Evolutionary conservation across 2,329 filamentous ascomycete species (phyloP).

Genomic region (Domatiomyces globalis): DNA sequence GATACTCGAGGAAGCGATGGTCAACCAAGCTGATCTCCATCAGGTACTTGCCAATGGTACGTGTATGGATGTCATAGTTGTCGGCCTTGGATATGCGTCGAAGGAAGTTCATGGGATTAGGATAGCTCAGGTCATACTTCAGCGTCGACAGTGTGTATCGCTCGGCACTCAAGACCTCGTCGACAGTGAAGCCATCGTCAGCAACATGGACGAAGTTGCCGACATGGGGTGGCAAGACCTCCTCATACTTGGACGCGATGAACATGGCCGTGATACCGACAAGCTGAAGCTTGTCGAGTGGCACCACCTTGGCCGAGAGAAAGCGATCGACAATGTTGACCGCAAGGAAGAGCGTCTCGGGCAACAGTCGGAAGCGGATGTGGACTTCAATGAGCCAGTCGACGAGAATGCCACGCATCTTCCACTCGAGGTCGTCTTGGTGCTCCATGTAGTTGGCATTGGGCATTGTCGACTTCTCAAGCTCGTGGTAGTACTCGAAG

Average conservation of each 20-base stretch:
- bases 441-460: constrained; percentile 92
- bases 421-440: constrained; percentile 93
- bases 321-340: constrained; percentile 99
- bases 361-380: constrained; percentile 86
- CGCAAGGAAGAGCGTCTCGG: constrained; percentile 89
- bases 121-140: constrained; percentile 95
- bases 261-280: constrained; percentile 99
- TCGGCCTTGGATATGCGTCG: constrained; percentile 97
- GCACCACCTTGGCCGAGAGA: constrained; percentile 85
- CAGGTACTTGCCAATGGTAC: constrained; percentile 92
- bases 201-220: constrained; percentile 94
- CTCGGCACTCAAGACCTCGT: constrained; percentile 93
- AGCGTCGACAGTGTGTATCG: constrained; percentile 81
- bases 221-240: constrained; percentile 91
- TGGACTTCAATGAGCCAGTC: constrained; percentile 99
- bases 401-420: constrained; percentile 90
- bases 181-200: constrained; percentile 88
- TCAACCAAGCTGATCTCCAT: constrained; percentile 95
- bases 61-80: constrained; percentile 96
- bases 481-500: constrained; percentile 82
- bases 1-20: constrained; percentile 80
- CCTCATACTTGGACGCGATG: constrained; percentile 97
- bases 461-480: constrained; percentile 67
- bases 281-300: constrained; percentile 87
- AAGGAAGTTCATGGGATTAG: constrained; percentile 99